phyloP scores from a whole-genome alignment of 768 basidiomycete species.

The Lactarius indigo region DNA sequence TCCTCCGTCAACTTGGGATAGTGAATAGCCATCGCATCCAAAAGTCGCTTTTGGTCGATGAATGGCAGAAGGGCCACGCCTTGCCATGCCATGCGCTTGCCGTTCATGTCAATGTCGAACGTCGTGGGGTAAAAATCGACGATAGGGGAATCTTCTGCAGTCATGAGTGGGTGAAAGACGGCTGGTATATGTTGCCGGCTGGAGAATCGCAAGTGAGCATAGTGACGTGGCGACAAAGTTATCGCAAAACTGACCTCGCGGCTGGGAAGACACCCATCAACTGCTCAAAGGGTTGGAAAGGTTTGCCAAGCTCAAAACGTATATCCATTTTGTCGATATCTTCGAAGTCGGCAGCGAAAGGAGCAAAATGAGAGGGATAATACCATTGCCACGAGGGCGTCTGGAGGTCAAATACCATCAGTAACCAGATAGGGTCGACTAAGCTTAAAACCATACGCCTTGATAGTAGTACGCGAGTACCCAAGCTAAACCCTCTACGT shows the following conservation, averaged over 20 bases:
- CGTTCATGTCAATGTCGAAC: conserved; percentile 99
- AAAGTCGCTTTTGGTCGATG: conserved; percentile 80
- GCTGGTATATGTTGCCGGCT: conserved; percentile 88
- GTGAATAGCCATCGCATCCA: conserved; percentile 74
- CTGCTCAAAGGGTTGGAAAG: conserved; percentile 97
- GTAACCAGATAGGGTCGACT: neutral
- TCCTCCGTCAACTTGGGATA: conserved; percentile 71
- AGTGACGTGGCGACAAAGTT: neutral
- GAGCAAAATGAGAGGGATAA: conserved; percentile 97
- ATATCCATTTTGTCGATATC: conserved; percentile 77
- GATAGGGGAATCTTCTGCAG: conserved; percentile 81
- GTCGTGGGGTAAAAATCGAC: conserved; percentile 91
- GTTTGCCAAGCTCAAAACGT: conserved; percentile 72
- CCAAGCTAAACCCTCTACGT: conserved; percentile 94
- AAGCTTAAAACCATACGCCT: conserved; percentile 56
- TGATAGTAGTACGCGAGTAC: conserved; percentile 98
- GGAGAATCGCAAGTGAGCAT: conserved; percentile 11
- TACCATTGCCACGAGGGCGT: conserved; percentile 98
- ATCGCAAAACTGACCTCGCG: conserved; percentile 57
- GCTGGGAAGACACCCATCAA: conserved; percentile 98
- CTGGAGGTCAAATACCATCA: conserved; percentile 34
- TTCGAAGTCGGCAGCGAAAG: conserved; percentile 93
- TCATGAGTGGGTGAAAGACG: conserved; percentile 86
- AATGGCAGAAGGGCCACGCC: conserved; percentile 96
- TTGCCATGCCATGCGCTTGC: conserved; percentile 99